phyloP scores from a whole-genome alignment of 768 basidiomycete genomes.

The Lentinula edodes region DNA sequence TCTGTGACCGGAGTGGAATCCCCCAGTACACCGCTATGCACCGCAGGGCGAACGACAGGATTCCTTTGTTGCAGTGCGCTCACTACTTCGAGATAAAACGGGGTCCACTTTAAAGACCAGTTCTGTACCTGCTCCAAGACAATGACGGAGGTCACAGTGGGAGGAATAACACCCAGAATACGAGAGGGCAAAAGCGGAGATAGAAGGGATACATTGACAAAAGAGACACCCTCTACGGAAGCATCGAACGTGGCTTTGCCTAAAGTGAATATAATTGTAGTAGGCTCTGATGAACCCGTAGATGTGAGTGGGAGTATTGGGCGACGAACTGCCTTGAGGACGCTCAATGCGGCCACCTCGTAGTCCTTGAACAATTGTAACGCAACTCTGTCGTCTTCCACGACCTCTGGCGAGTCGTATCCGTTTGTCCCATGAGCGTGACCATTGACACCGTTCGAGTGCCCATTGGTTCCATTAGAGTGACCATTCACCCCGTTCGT shows the following conservation, averaged over 20 bases:
- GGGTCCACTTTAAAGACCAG: conserved; percentile 84
- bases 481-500: conserved; percentile 3
- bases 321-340: conserved; percentile 56
- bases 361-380: conserved; percentile 49
- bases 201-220: conserved; percentile 62
- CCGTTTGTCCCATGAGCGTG: conserved; percentile 17
- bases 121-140: conserved; percentile 76
- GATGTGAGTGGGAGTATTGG: conserved; percentile 50
- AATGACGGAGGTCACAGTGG: conserved; percentile 59
- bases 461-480: conserved; percentile 21
- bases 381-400: conserved; percentile 8
- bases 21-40: conserved; percentile 64
- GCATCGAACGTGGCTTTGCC: conserved; percentile 42
- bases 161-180: conserved; percentile 55
- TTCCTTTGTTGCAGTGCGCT: conserved; percentile 62
- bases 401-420: conserved; percentile 10
- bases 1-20: conserved; percentile 32
- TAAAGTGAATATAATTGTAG: conserved; percentile 67
- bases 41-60: conserved; percentile 38
- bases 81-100: conserved; percentile 79
- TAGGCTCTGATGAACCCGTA: conserved; percentile 49
- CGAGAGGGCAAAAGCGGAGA: conserved; percentile 63
- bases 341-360: conserved; percentile 62
- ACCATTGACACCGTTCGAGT: neutral
- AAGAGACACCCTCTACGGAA: conserved; percentile 50